Base-by-base conservation (phyloP, 1,284 basidiomycete species). In the Cyathus pygmaeus region DNA sequence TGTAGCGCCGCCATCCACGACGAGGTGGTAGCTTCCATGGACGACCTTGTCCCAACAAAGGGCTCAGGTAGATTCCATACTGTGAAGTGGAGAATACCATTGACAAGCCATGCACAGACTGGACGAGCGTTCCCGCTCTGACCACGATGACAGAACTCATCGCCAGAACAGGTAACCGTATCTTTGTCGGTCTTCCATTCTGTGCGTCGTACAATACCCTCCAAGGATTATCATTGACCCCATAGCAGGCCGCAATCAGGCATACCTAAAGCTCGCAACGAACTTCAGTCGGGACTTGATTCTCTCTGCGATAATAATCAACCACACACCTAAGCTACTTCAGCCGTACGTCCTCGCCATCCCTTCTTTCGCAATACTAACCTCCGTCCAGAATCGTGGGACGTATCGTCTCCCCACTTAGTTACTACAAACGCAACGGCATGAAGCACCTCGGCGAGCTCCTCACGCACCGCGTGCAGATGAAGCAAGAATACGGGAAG, bases 131-230 rank as follows among this genome's bases (percentile, higher is more conserved):
- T 1, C 64, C 67, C 0, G 69, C 59, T 17, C 31, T 75, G 3
- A 30, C 49, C 2, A 57, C 44, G 26, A 13, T 72, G 4, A 62
- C 60, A 50, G 33, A 24, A 51, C 53, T 56, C 30, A 60, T 39
- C 50, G 54, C 15, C 44, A 39, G 50, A 59, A 60, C 46, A 56
- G 78, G 61, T 42, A 81, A 79, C 56, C 72, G 83, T 15, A 53
- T 76, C 7, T 79, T 83, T 55, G 76, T 83, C 33, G 82, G 82
- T 2, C 65, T 76, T 6, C 80, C 81, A 9, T 59, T 81, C 19
- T 83, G 81, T 82, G 57, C 3, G 75, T 42, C 27, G 23, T 9
- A 13, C 21, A 21, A 26, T 10, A 4, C 52, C 21, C 29, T 41
- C 41, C n/a, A 29, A 30, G 26, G 55, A 24, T 33, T 31, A 5